Evolutionary conservation across 1,139 yeast genomes (phyloP).

Genomic region (Saccharomyces hybrid): DNA sequence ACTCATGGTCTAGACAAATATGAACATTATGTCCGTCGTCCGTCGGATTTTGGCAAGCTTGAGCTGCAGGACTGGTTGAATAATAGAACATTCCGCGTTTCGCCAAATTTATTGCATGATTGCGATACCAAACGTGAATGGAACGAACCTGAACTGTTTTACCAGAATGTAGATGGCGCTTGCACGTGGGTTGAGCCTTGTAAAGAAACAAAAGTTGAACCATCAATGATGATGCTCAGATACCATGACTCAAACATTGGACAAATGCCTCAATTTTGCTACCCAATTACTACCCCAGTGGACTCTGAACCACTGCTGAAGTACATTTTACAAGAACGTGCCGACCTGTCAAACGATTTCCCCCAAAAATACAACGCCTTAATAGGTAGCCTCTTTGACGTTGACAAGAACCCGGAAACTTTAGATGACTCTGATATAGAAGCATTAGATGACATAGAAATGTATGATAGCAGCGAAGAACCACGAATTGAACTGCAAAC

Average conservation of each 20-base stretch:
- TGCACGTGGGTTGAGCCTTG: background rate
- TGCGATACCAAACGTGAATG: background rate
- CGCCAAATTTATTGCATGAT: background rate
- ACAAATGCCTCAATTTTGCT: background rate
- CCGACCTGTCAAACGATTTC: background rate
- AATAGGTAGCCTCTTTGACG: background rate
- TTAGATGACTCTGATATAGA: conserved; percentile 20
- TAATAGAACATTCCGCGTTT: background rate
- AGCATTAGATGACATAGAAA: conserved; percentile 5
- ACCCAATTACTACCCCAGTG: background rate
- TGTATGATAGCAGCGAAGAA: background rate
- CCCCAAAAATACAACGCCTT: background rate
- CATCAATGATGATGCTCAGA: background rate
- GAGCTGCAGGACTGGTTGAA: background rate
- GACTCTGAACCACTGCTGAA: background rate
- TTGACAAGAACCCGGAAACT: conserved; percentile 11
- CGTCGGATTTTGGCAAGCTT: conserved; percentile 1
- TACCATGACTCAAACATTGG: background rate
- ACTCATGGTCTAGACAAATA: background rate
- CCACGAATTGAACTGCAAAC: background rate
- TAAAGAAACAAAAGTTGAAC: background rate
- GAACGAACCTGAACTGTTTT: background rate
- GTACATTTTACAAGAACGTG: background rate
- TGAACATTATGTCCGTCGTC: background rate
- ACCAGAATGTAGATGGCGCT: background rate